phyloP scores from a whole-genome alignment of 768 basidiomycete species.

The Kwoniella mangroviensis region DNA sequence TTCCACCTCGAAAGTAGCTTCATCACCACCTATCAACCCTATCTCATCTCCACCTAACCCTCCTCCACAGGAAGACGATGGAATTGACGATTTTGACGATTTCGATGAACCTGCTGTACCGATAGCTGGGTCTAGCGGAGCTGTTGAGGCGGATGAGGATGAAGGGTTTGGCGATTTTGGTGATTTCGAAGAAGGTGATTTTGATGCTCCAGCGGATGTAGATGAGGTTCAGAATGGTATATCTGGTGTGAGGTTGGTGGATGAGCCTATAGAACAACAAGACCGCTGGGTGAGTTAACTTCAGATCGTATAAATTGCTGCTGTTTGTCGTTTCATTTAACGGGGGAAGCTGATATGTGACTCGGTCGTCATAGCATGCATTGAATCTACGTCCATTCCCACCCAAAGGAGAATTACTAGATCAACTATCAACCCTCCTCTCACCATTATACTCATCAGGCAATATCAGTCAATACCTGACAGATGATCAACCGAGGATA shows the following conservation, averaged over 20 bases:
- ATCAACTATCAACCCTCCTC: constrained; percentile 70
- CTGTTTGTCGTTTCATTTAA: not conserved
- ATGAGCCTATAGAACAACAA: constrained; percentile 13
- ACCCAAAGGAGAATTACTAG: constrained; percentile 64
- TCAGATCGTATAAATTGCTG: no score
- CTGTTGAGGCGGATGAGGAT: constrained; percentile 22
- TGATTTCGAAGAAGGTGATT: constrained; percentile 69
- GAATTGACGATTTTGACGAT: constrained; percentile 67
- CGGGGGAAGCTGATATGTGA: no score
- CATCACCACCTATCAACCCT: no score
- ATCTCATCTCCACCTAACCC: not conserved
- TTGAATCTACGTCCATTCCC: constrained; percentile 71
- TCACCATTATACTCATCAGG: constrained; percentile 67
- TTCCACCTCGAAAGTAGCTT: no score
- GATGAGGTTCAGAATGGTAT: constrained; percentile 31
- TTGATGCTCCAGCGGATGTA: constrained; percentile 36
- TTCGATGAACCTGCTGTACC: constrained; percentile 60
- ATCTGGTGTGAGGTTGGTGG: constrained; percentile 41
- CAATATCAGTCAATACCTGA: constrained; percentile 57
- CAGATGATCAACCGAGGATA: constrained; percentile 75
- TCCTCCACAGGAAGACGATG: constrained; percentile 34
- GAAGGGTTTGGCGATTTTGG: constrained; percentile 70
- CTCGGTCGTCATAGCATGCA: constrained; percentile 61
- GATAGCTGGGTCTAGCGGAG: constrained; percentile 51
- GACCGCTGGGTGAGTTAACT: constrained; percentile 29